Evolutionary conservation across 768 basidiomycete genomes (phyloP).

Genomic region (Mycena epipterygia): DNA sequence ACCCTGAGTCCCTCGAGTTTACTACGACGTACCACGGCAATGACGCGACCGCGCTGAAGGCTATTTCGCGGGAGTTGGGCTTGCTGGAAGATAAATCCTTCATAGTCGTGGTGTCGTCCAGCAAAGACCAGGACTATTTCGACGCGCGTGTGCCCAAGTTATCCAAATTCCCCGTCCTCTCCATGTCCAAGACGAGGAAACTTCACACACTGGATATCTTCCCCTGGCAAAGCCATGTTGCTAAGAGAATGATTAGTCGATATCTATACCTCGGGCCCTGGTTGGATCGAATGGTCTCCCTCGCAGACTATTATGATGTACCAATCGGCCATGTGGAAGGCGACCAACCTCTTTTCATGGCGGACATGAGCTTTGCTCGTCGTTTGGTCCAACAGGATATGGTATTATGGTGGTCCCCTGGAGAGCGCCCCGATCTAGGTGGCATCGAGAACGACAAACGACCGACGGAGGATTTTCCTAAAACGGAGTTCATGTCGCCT

Average conservation of each 20-base stretch:
- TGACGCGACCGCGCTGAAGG: slow-evolving; percentile 85
- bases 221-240: slow-evolving; percentile 90
- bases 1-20: slow-evolving; percentile 75
- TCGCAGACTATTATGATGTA: slow-evolving; percentile 93
- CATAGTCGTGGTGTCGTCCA: slow-evolving; percentile 87
- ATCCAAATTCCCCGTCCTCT: slow-evolving; percentile 87
- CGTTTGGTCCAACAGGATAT: slow-evolving; percentile 90
- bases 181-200: slow-evolving; percentile 84
- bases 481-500: slow-evolving; percentile 86
- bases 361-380: slow-evolving; percentile 93
- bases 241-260: slow-evolving; percentile 85
- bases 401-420: slow-evolving; percentile 96
- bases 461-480: slow-evolving; percentile 81
- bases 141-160: slow-evolving; percentile 79
- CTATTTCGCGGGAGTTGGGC: slow-evolving; percentile 89
- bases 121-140: slow-evolving; percentile 87
- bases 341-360: slow-evolving; percentile 88
- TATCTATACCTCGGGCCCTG: slow-evolving; percentile 85
- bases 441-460: slow-evolving; percentile 91
- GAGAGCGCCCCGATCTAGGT: slow-evolving; percentile 91
- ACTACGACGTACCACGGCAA: slow-evolving; percentile 82
- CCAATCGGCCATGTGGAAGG: slow-evolving; percentile 94
- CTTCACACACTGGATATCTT: slow-evolving; percentile 86
- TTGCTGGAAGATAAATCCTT: slow-evolving; percentile 80
- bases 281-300: slow-evolving; percentile 82